phyloP scores from a whole-genome alignment of 2,329 filamentous ascomycete species.

The Ophiostoma ips region DNA sequence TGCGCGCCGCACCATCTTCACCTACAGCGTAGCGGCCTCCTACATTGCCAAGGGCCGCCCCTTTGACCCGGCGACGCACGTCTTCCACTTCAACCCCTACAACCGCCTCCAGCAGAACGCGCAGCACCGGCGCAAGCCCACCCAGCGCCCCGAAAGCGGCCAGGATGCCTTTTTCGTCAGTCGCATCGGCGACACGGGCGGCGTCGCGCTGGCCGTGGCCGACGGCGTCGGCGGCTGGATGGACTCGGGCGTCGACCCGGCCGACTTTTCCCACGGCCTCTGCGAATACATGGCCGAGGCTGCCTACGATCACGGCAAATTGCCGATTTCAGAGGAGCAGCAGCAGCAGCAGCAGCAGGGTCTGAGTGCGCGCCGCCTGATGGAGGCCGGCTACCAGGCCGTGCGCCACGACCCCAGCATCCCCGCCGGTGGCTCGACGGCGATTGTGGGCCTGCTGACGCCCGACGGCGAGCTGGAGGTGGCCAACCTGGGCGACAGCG shows the following conservation, averaged over 20 bases:
- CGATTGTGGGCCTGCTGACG: constrained; percentile 68
- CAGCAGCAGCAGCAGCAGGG: constrained; percentile 19
- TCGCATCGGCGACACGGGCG: constrained; percentile 55
- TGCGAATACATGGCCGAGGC: constrained; percentile 84
- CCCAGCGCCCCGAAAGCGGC: constrained; percentile 57
- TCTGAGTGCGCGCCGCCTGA: constrained; percentile 52
- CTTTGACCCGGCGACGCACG: constrained; percentile 53
- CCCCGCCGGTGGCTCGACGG: constrained; percentile 77
- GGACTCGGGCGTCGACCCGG: constrained; percentile 82
- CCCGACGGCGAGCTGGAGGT: constrained; percentile 66
- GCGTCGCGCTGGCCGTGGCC: constrained; percentile 75
- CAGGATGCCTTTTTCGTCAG: constrained; percentile 95
- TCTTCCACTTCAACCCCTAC: constrained; percentile 59
- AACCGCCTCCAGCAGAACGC: constrained; percentile 39
- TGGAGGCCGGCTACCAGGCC: constrained; percentile 73
- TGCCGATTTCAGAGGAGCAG: constrained; percentile 3
- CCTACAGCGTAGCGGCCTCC: constrained; percentile 59
- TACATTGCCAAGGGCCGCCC: constrained; percentile 59
- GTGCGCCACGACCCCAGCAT: constrained; percentile 63
- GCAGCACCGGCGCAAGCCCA: constrained; percentile 27
- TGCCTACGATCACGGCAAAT: constrained; percentile 43
- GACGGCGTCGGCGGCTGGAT: constrained; percentile 95
- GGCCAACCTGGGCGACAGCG: constrained; percentile 91
- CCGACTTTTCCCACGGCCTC: constrained; percentile 85
- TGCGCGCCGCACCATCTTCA: constrained; percentile 27